Evolutionary conservation across 148 eudicot genomes (phyloP), one percentile per base, ranked within the genome.

Genomic region (Diospyros kaki): DNA sequence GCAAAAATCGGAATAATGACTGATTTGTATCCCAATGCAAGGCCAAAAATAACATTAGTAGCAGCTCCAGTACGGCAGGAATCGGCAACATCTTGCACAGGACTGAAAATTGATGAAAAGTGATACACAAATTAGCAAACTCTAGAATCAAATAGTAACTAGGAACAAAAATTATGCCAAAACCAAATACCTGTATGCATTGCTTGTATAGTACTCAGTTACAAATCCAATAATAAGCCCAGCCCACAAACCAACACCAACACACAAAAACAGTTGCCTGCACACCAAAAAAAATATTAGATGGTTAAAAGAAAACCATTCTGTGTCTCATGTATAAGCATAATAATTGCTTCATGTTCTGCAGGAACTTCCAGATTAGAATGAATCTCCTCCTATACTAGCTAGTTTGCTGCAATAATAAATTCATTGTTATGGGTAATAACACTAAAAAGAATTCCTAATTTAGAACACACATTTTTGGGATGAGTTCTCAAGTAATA

Each of bases 31-130:
- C 97, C 97, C 84, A 93, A 76, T 3, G 97, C 97, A 64, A 93
- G 86, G 51, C 97, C 97, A 78, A 93, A 90, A 40, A 93, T 93
- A 63, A 93, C 91, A 76, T 93, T 93, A 6, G 97, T 93, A 66
- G 97, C 97, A 75, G 97, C 97, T 79, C 97, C 97, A 75, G 97
- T 93, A 18, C 89, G 86, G 88, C 97, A 93, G 60, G 97, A 87
- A 77, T 93, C 97, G 59, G 97, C 97, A 80, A 93, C 97, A 84
- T 93, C 97, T 86, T 93, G 93, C 76, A 93, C 97, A 66, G 97
- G 97, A 85, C 97, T 93, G 78, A 72, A 85, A 77, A 15, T 5
- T 71, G 61, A 59, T 43, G 73, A 41, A 54, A 74, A 14, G 7
- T 46, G 64, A 54, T 66, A 18, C 75, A 76, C 71, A 44, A 78